Conservation (phyloP, 345 rosid genomes). For the Arabidopsis thaliana region DNA sequence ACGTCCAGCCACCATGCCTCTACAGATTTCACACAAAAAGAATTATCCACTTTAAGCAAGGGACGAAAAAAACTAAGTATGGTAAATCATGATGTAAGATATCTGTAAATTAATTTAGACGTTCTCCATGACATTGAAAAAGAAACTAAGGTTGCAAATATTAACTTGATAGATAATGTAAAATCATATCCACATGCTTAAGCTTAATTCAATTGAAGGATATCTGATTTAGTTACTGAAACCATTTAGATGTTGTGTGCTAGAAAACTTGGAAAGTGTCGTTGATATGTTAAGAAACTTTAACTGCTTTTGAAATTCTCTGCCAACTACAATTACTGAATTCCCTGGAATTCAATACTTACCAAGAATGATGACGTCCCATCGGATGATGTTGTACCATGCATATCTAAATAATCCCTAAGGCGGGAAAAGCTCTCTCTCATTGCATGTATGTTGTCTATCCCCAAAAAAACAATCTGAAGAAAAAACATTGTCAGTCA, state of each 20-base stretch:
- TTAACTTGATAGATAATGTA: conserved; percentile 25
- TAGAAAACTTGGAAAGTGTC: background rate
- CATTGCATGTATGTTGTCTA: conserved; percentile 99
- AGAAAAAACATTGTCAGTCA: conserved; percentile 35
- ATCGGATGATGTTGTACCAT: conserved; percentile 94
- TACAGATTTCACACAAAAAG: conserved; percentile 48
- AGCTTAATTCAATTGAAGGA: conserved; percentile 10
- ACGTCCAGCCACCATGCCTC: conserved; percentile 99
- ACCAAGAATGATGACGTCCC: conserved; percentile 97
- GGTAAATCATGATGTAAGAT: conserved; percentile 11
- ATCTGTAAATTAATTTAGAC: background rate
- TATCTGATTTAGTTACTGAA: conserved; percentile 19
- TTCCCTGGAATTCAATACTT: conserved; percentile 42
- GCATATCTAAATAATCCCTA: conserved; percentile 94
- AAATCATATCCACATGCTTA: conserved; percentile 33
- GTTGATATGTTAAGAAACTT: conserved; percentile 1
- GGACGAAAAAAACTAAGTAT: background rate
- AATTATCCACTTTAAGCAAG: conserved; percentile 23
- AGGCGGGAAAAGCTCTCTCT: conserved; percentile 96
- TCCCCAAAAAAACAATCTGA: conserved; percentile 96
- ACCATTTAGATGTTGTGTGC: conserved; percentile 17
- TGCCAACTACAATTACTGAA: conserved; percentile 10
- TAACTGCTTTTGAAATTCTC: conserved; percentile 16
- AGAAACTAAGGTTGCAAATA: conserved; percentile 15
- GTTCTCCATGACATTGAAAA: conserved; percentile 5